Evolutionary conservation across 1,284 basidiomycete genomes (phyloP), one percentile per base, ranked within the genome.

Genomic region (Cutaneotrichosporon cutaneum): DNA sequence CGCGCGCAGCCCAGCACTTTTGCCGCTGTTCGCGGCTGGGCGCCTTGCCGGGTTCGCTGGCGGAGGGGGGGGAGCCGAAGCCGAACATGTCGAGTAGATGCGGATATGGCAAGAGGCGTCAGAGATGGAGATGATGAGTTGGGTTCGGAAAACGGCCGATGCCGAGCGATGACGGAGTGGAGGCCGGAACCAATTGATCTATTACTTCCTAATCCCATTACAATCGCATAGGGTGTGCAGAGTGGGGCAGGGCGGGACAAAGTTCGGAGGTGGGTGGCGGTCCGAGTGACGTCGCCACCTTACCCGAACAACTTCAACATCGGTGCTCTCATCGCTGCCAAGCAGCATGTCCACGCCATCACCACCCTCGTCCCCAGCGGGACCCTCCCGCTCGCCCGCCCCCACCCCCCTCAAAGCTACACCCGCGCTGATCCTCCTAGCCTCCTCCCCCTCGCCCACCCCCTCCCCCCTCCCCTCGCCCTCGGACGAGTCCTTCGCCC

Each of bases 1-100:
- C 81, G 32, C 81, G 73, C 4, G 71, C 63, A 5, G 61, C 59
- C 81, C 81, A 82, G 71, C 81, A 82, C 55, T 70, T 65, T 52
- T 72, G 60, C 2, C 81, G 72, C 61, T 78, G 73, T 62, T 76
- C 73, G 33, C 80, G 70, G 26, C 70, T 74, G 4, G 79, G 81
- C 9, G 80, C 79, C 30, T 68, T 61, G 50, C 54, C 62, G 18
- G 58, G 54, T 16, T 59, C 58, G 33, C 53, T 39, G 32, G 56
- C 47, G 26, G 47, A 16, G 21, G 32, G 18, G 16, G 45, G 47
- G 24, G 55, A 54, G 18, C 58, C 52, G 47, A 56, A 54, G 33
- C 54, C 59, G 53, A 63, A 59, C 42, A 63, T 56, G 2, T 26
- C 24, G 47, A 26, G 24, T 11, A 22, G 32, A 32, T 47, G 51